phyloP scores from a whole-genome alignment of 495 filamentous ascomycete species.

The Hyaloscypha finlandica region DNA sequence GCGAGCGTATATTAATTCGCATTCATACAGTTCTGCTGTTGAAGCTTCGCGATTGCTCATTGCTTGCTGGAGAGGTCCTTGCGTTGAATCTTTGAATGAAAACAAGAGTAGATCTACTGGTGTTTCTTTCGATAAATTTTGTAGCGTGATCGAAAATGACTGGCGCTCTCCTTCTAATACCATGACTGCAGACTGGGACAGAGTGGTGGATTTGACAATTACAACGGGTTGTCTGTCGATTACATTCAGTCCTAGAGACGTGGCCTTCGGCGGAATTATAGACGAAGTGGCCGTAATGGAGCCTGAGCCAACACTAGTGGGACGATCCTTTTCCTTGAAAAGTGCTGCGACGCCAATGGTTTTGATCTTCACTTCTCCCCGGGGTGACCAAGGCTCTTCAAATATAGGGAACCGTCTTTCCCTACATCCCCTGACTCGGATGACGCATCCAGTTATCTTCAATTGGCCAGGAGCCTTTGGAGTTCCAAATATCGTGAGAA shows the following conservation, averaged over 20 bases:
- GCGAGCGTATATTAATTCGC: conserved; percentile 73
- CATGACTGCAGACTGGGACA: conserved; percentile 88
- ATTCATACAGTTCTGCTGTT: conserved; percentile 78
- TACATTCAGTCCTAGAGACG: conserved; percentile 51
- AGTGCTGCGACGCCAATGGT: conserved; percentile 65
- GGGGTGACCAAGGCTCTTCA: conserved; percentile 70
- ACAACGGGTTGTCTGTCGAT: conserved; percentile 77
- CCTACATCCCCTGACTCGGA: conserved; percentile 78
- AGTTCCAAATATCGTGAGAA: conserved; percentile 69
- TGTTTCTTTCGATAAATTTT: conserved; percentile 70
- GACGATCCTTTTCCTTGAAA: conserved; percentile 45
- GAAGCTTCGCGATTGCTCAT: conserved; percentile 74
- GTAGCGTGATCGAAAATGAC: conserved; percentile 75
- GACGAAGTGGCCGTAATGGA: conserved; percentile 26
- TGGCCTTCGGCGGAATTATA: conserved; percentile 35
- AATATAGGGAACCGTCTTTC: conserved; percentile 86
- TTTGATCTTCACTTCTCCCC: conserved; percentile 73
- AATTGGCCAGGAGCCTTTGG: conserved; percentile 66
- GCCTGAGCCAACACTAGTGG: conserved; percentile 48
- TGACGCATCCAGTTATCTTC: conserved; percentile 73
- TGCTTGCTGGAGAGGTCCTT: conserved; percentile 70
- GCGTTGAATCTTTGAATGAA: conserved; percentile 87
- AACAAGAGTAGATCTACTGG: conserved; percentile 83
- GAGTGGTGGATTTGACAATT: conserved; percentile 69
- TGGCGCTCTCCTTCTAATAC: conserved; percentile 83